Conservation (phyloP, 202 grass and related monocot genomes). For the Musa balbisiana region DNA sequence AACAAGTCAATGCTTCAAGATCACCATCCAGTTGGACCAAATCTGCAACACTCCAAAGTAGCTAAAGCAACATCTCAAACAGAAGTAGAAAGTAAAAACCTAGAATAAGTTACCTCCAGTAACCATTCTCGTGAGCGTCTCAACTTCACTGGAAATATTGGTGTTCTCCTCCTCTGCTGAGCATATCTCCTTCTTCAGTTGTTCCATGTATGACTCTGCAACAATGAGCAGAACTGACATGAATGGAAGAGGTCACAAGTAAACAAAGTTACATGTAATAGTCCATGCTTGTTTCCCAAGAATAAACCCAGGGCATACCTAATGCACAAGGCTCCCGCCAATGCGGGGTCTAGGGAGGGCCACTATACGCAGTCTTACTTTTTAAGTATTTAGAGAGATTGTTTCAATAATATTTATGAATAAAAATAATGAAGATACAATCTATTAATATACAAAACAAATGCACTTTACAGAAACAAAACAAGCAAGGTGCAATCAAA, state of each 20-base stretch:
- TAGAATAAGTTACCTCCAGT: slow-evolving; percentile 27
- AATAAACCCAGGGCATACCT: neutral
- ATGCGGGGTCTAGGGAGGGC: too few species aligned
- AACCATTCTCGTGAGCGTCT: slow-evolving; percentile 23
- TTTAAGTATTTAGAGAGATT: too few species aligned
- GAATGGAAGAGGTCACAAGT: neutral
- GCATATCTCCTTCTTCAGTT: slow-evolving; percentile 42
- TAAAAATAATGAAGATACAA: neutral
- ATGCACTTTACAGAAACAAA: neutral
- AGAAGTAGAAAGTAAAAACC: neutral
- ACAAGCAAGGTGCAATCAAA: neutral
- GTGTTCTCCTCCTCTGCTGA: slow-evolving; percentile 35
- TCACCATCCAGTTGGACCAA: slow-evolving; percentile 42
- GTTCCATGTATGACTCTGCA: slow-evolving; percentile 42
- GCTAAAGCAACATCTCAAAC: slow-evolving; percentile 16
- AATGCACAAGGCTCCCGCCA: too few species aligned
- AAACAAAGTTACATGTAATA: neutral
- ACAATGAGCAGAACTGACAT: neutral
- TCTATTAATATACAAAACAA: neutral
- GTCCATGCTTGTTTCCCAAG: neutral
- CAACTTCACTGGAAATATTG: slow-evolving; percentile 41
- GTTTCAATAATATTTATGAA: neutral
- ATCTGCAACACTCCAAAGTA: slow-evolving; percentile 32
- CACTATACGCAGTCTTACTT: too few species aligned
- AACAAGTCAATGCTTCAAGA: slow-evolving; percentile 46